Conservation (phyloP, 208 protist genomes). For the Porcisia hertigi region DNA sequence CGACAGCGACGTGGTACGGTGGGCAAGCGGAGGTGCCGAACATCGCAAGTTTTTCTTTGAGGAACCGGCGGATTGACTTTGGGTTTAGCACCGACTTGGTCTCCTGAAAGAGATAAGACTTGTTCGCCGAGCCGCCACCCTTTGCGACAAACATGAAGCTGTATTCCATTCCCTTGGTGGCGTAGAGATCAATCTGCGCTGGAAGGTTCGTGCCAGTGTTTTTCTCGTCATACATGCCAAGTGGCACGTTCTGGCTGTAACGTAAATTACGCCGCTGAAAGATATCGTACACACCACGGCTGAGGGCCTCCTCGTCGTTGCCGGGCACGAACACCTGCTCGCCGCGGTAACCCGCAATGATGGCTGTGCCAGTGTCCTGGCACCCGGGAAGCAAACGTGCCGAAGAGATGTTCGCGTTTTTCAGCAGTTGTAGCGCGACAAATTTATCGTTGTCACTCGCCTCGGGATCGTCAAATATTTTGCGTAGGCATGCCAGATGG, state of each 20-base stretch:
- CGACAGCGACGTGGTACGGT: constrained; percentile 96
- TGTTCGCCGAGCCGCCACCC: constrained; percentile 97
- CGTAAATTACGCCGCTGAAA: constrained; percentile 95
- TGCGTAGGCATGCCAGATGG: constrained; percentile 92
- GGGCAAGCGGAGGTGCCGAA: constrained; percentile 98
- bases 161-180: constrained; percentile 94
- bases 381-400: constrained; percentile 91
- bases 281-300: constrained; percentile 94
- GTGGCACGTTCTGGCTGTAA: constrained; percentile 95
- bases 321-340: constrained; percentile 94
- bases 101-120: constrained; percentile 97
- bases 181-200: constrained; percentile 97
- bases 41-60: constrained; percentile 92
- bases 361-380: constrained; percentile 98
- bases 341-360: constrained; percentile 95
- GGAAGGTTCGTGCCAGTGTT: constrained; percentile 98
- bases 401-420: constrained; percentile 96
- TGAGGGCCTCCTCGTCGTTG: constrained; percentile 93
- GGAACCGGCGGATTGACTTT: constrained; percentile 89
- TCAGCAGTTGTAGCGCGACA: constrained; percentile 96
- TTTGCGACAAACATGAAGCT: constrained; percentile 97
- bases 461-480: constrained; percentile 96
- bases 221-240: constrained; percentile 96
- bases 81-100: constrained; percentile 96
- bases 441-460: constrained; percentile 97